Evolutionary conservation across 352 stramenopile species (phyloP).

Genomic region (Phytophthora pluvialis): DNA sequence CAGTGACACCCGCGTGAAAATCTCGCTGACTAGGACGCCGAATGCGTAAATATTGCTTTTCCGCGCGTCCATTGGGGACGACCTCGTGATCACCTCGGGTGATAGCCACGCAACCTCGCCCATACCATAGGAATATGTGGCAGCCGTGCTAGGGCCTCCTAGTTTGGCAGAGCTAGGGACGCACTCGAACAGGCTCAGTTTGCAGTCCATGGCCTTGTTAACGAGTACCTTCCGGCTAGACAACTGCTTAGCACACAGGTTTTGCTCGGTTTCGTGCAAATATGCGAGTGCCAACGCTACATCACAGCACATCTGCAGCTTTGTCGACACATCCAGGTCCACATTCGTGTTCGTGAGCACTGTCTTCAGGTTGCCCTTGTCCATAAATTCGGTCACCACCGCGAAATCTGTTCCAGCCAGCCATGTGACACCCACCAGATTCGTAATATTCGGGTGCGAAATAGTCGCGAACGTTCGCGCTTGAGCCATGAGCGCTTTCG

Average conservation of each 20-base stretch:
- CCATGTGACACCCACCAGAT: conserved; percentile 70
- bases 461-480: conserved; percentile 53
- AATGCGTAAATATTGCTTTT: conserved; percentile 76
- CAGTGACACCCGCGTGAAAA: conserved; percentile 56
- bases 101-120: conserved; percentile 58
- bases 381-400: conserved; percentile 78
- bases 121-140: conserved; percentile 47
- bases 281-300: conserved; percentile 67
- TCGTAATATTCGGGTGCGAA: conserved; percentile 72
- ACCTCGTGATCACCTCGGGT: conserved; percentile 59
- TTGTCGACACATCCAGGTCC: conserved; percentile 57
- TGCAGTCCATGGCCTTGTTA: conserved; percentile 52
- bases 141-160: conserved; percentile 20
- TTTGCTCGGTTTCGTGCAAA: conserved; percentile 59
- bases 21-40: conserved; percentile 63
- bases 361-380: conserved; percentile 68
- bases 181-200: conserved; percentile 68
- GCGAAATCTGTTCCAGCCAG: conserved; percentile 80
- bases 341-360: conserved; percentile 63
- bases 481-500: conserved; percentile 71
- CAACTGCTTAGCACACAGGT: conserved; percentile 54
- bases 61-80: conserved; percentile 48
- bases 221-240: conserved; percentile 70
- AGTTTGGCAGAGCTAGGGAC: conserved; percentile 47
- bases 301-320: conserved; percentile 74